These are phyloP conservation scores for Podospora pseudopauciseta DNA, from an alignment of 495 filamentous ascomycete genomes.

Conservation along the genomic window DNA sequence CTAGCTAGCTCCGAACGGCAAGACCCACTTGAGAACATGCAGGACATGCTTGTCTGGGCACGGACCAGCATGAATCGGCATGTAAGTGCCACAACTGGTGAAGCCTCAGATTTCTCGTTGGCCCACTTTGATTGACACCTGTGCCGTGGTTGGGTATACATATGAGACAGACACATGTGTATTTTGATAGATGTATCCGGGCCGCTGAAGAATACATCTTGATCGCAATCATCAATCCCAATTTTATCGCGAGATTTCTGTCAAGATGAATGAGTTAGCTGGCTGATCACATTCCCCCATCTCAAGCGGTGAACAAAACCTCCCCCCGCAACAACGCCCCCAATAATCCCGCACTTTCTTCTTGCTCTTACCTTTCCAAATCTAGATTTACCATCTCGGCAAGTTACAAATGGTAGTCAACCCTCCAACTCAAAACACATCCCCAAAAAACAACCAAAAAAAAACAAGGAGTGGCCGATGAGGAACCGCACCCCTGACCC, in stretches of 20 bases:
- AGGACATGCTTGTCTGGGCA: conserved; percentile 5
- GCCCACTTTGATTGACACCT: neutral
- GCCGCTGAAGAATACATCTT: neutral
- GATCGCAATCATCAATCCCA: neutral
- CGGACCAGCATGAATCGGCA: neutral
- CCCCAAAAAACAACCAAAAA: neutral
- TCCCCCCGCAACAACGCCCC: neutral
- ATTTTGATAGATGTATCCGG: neutral
- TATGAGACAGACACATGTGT: neutral
- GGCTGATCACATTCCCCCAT: neutral
- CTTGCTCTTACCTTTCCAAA: neutral
- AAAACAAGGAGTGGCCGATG: neutral
- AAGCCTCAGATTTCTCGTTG: neutral
- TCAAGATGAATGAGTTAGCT: neutral
- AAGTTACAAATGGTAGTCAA: neutral
- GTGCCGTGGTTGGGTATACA: neutral
- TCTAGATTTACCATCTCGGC: neutral
- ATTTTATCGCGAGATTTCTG: neutral
- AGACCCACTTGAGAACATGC: conserved; percentile 13
- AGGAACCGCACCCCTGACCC: neutral
- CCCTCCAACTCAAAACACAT: no score
- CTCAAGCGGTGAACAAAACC: neutral
- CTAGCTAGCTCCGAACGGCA: neutral
- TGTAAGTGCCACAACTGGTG: neutral
- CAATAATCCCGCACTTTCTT: neutral